phyloP scores from a whole-genome alignment of 306 rosid species.

The Cucurbita argyrosperma region DNA sequence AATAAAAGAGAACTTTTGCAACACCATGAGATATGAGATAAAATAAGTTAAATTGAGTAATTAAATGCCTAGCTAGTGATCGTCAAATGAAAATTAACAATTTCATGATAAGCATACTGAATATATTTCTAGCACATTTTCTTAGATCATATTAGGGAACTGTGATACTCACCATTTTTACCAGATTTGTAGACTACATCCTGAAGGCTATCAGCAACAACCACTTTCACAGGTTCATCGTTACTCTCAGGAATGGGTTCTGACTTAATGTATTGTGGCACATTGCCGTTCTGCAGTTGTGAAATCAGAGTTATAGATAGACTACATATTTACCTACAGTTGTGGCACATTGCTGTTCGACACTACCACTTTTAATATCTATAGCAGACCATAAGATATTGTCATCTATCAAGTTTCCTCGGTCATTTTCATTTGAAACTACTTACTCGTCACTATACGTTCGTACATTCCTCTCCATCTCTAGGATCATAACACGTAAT shows the following conservation, averaged over 20 bases:
- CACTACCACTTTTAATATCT: too few species aligned
- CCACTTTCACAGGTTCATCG: conserved; percentile 80
- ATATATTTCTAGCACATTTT: background rate
- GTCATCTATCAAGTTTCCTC: too few species aligned
- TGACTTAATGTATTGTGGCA: conserved; percentile 47
- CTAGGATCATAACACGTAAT: background rate
- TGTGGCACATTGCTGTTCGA: too few species aligned
- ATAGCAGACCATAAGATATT: too few species aligned
- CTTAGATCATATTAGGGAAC: background rate
- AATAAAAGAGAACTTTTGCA: background rate
- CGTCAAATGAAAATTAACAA: background rate
- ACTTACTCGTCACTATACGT: too few species aligned
- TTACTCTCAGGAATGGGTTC: conserved; percentile 73
- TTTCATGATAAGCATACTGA: background rate
- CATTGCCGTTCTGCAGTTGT: conserved; percentile 50
- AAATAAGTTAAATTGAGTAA: background rate
- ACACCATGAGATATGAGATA: background rate
- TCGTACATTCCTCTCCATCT: too few species aligned
- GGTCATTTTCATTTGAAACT: too few species aligned
- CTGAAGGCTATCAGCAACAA: conserved; percentile 54
- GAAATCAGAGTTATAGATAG: background rate
- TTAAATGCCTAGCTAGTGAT: background rate
- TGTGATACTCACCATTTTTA: conserved; percentile 46
- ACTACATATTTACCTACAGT: background rate
- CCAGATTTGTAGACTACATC: conserved; percentile 67